phyloP scores from a whole-genome alignment of 306 rosid species.

The Albizia julibrissin region DNA sequence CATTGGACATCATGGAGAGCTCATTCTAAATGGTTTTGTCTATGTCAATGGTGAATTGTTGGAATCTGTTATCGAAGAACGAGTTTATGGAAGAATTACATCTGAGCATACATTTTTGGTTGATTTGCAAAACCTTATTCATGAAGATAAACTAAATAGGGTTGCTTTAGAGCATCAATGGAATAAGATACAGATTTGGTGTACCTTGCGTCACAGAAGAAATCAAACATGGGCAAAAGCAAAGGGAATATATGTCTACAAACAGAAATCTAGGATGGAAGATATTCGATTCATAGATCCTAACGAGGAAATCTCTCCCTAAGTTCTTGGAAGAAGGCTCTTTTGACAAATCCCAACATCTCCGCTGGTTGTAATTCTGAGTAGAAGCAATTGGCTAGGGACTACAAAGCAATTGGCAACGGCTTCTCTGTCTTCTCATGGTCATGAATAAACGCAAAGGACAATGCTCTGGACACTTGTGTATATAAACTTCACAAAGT shows the following conservation, averaged over 20 bases:
- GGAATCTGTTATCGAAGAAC: neutral
- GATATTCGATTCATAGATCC: neutral
- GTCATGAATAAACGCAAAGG: neutral
- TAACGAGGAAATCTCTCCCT: neutral
- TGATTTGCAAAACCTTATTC: neutral
- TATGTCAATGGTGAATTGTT: neutral
- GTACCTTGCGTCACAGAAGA: neutral
- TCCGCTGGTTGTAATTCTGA: neutral
- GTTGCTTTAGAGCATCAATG: neutral
- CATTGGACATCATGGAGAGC: neutral
- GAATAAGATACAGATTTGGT: neutral
- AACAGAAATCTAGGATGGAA: neutral
- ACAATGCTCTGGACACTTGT: neutral
- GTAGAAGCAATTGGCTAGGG: neutral
- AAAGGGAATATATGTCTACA: neutral
- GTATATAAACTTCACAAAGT: neutral
- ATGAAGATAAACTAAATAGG: neutral
- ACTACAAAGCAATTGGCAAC: neutral
- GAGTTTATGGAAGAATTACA: neutral
- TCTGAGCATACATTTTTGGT: neutral
- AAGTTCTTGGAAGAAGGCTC: neutral
- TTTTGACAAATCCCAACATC: neutral
- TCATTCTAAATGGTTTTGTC: neutral
- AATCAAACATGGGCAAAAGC: neutral
- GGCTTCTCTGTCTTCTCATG: neutral